Percentiles rank a stretch among this genome's conserved stretches.
These are phyloP conservation scores for Periconia sp. DNA, from an alignment of 2,329 filamentous ascomycete genomes.

Conservation along the genomic window DNA sequence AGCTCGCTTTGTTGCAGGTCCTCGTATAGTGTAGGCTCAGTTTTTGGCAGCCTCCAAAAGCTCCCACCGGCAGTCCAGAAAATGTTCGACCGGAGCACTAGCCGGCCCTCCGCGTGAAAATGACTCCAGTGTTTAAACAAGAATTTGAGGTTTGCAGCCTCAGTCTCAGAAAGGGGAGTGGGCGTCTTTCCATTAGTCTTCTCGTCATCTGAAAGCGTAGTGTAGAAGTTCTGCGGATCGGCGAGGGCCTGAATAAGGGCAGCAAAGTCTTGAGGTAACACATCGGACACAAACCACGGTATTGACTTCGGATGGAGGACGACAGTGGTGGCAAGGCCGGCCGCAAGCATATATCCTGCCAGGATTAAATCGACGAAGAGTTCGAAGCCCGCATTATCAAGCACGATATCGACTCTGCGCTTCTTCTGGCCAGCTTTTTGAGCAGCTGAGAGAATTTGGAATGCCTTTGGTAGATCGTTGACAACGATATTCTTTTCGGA, in stretches of 20 bases:
- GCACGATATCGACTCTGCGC: slow-evolving; percentile 87
- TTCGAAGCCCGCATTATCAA: slow-evolving; percentile 98
- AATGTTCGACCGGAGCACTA: slow-evolving; percentile 80
- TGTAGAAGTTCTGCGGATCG: slow-evolving; percentile 79
- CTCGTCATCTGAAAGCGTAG: slow-evolving; percentile 72
- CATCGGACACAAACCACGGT: slow-evolving; percentile 98
- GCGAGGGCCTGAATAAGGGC: slow-evolving; percentile 83
- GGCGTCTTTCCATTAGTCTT: slow-evolving; percentile 61
- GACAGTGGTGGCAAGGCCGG: slow-evolving; percentile 83
- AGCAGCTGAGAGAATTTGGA: slow-evolving; percentile 69
- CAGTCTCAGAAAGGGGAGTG: slow-evolving; percentile 68
- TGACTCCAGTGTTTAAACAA: slow-evolving; percentile 82
- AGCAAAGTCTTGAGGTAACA: slow-evolving; percentile 82
- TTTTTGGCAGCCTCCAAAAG: slow-evolving; percentile 83
- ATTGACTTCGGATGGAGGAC: slow-evolving; percentile 93
- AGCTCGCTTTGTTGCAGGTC: slow-evolving; percentile 85
- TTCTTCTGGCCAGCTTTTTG: slow-evolving; percentile 67
- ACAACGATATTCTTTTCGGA: slow-evolving; percentile 90
- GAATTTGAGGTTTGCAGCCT: slow-evolving; percentile 71
- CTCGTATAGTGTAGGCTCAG: slow-evolving; percentile 70
- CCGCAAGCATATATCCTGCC: slow-evolving; percentile 84
- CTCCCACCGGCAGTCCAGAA: slow-evolving; percentile 92
- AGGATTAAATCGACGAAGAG: slow-evolving; percentile 94
- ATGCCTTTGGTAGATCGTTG: slow-evolving; percentile 81
- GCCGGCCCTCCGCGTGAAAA: slow-evolving; percentile 81